These are phyloP conservation scores for Selenicereus undatus DNA, from an alignment of 148 eudicot genomes.

Conservation along the genomic window DNA sequence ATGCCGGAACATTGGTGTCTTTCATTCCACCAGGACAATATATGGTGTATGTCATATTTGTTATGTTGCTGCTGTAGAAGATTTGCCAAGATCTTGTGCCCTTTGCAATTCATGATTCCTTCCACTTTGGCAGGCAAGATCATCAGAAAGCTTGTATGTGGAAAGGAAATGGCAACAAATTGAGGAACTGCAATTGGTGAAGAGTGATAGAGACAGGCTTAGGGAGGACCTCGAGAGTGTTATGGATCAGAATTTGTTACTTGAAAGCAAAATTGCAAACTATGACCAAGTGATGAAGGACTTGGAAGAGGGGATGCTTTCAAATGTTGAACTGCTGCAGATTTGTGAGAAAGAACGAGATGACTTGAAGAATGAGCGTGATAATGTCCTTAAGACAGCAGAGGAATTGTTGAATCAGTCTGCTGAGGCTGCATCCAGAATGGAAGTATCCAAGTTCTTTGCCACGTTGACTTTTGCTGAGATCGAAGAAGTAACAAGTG, in stretches of 20 bases:
- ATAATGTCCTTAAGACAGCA: conserved; percentile 30
- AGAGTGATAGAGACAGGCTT: conserved; percentile 22
- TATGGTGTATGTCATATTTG: neutral
- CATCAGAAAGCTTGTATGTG: conserved; percentile 18
- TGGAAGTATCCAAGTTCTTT: conserved; percentile 20
- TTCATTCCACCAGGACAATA: neutral
- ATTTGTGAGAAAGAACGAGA: conserved; percentile 33
- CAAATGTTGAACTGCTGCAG: conserved; percentile 30
- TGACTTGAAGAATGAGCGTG: conserved; percentile 34
- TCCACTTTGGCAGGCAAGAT: conserved; percentile 22
- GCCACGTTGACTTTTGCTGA: conserved; percentile 27
- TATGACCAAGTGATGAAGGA: conserved; percentile 30
- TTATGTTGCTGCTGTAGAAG: neutral
- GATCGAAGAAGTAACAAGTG: conserved; percentile 30
- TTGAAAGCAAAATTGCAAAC: conserved; percentile 28
- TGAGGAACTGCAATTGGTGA: conserved; percentile 30
- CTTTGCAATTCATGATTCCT: conserved; percentile 8
- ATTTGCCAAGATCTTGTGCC: neutral
- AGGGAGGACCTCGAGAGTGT: conserved; percentile 28
- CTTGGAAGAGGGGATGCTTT: conserved; percentile 29
- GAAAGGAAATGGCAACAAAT: conserved; percentile 24
- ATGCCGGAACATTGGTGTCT: neutral
- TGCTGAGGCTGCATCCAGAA: conserved; percentile 16
- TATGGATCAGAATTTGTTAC: conserved; percentile 22
- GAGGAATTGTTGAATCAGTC: conserved; percentile 35